Percentiles rank a stretch among this genome's conserved stretches.
These are phyloP conservation scores for Lactarius akahatsu DNA, from an alignment of 768 basidiomycete species.

Conservation along the genomic window DNA sequence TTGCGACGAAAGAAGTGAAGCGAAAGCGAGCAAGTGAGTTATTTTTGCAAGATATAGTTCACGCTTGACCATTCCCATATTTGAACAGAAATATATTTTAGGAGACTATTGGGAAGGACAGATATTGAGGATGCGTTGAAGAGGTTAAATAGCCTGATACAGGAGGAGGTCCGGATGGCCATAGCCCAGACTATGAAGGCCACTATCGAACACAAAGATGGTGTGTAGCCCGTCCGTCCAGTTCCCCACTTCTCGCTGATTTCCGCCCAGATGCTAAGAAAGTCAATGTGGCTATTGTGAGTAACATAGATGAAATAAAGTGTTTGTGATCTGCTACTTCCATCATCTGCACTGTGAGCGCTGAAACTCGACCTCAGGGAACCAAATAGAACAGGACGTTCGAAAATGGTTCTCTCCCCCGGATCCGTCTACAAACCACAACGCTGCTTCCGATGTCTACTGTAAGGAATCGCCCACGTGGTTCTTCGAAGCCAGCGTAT, in stretches of 20 bases:
- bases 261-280: not conserved
- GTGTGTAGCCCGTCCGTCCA: not conserved
- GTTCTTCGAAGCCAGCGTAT: too few relatives aligned
- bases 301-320: not conserved
- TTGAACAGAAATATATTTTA: not conserved
- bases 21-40: conserved; percentile 3
- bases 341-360: not conserved
- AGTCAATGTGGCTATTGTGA: not conserved
- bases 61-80: not conserved
- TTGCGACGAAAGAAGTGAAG: conserved; percentile 8
- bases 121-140: conserved; percentile 9
- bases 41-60: not conserved
- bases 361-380: not conserved
- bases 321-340: not conserved
- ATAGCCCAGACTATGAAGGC: not conserved
- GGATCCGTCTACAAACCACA: not conserved
- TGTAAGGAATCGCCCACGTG: not conserved
- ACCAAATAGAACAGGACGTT: not conserved
- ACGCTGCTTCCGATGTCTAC: not conserved
- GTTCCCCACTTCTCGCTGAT: not conserved
- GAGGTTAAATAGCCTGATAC: not conserved
- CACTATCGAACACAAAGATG: not conserved
- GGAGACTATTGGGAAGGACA: conserved; percentile 4
- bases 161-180: conserved; percentile 1
- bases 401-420: not conserved